phyloP scores from a whole-genome alignment of 306 rosid species.

The Prunus davidiana region DNA sequence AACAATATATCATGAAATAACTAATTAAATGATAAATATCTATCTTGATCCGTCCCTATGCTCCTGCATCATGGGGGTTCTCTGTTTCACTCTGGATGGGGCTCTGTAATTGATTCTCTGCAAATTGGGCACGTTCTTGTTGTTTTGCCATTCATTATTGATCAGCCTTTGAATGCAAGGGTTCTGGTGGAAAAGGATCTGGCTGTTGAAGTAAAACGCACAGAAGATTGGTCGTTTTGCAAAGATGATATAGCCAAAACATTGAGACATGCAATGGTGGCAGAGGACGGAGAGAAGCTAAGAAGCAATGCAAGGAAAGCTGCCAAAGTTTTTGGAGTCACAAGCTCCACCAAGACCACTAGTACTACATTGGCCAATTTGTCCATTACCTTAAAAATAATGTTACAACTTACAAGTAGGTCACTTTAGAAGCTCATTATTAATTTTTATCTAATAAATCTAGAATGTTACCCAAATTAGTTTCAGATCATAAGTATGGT shows the following conservation, averaged over 20 bases:
- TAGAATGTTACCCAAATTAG: no score
- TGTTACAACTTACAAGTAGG: background rate
- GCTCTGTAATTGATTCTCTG: slow-evolving; percentile 39
- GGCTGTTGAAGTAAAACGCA: slow-evolving; percentile 32
- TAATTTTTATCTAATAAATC: no score
- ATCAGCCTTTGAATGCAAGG: slow-evolving; percentile 43
- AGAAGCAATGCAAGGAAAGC: slow-evolving; percentile 30
- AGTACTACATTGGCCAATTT: slow-evolving; percentile 1
- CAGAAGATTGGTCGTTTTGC: slow-evolving; percentile 36
- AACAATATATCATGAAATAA: slow-evolving; percentile 16
- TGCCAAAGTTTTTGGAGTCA: slow-evolving; percentile 13
- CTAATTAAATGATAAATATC: no score
- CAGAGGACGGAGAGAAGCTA: slow-evolving; percentile 31
- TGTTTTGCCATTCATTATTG: slow-evolving; percentile 30
- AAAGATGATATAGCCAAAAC: slow-evolving; percentile 30
- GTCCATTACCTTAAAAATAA: slow-evolving; percentile 1
- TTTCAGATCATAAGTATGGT: no score
- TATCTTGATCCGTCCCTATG: no score
- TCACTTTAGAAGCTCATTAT: no score
- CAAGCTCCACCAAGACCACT: slow-evolving; percentile 19
- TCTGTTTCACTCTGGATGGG: slow-evolving; percentile 50
- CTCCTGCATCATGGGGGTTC: slow-evolving; percentile 11
- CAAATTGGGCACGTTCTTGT: slow-evolving; percentile 42
- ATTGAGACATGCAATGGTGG: slow-evolving; percentile 28
- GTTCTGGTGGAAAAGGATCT: slow-evolving; percentile 39